Evolutionary conservation across 306 rosid genomes (phyloP), one percentile per base, ranked within the genome.

Genomic region (Lathyrus oleraceus): DNA sequence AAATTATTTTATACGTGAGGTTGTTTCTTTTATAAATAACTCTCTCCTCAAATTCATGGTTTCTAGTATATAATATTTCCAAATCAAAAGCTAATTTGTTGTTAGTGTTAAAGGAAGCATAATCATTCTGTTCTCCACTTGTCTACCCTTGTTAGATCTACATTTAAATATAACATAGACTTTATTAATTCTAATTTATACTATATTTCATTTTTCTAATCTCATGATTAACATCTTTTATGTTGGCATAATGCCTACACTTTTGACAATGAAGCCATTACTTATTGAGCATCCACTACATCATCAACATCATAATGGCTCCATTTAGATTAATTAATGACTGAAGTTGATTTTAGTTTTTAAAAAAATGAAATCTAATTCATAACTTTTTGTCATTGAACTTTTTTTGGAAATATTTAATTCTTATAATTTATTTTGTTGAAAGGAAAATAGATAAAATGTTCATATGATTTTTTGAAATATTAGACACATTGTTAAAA

Each of bases 101-200:
- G 69, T 76, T 71, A 76, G 17, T 40, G 74, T 39, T 62, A 51
- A 75, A 70, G 79, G 61, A 73, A 73, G 73, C 76, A 70, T 70
- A 78, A 83, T 84, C 75, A 81, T 81, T 21, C 16, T 78, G 89
- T 68, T 65, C 23, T 15, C 80, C 81, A 78, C 82, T 77, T 73
- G 80, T 73, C 79, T 63, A 40, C 73, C 38, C 38, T 35, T 32
- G 38, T 32, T 32, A 23, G 44, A 27, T 61, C 13, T 72, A 25
- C 72, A 35, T 76, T 61, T 68, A 53, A 81, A 67, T 73, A 49
- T 32, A 81, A 79, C 61, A 45, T 67, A 72, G 60, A 11, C 75
- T 77, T 48, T 5, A 32, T 13, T 27, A 8, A 25, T 72, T 72
- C 17, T 67, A 67, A 63, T 77, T 76, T 47, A 72, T 44, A 49